Conservation (phyloP, 148 eudicot genomes). For the Arbutus unedo region DNA sequence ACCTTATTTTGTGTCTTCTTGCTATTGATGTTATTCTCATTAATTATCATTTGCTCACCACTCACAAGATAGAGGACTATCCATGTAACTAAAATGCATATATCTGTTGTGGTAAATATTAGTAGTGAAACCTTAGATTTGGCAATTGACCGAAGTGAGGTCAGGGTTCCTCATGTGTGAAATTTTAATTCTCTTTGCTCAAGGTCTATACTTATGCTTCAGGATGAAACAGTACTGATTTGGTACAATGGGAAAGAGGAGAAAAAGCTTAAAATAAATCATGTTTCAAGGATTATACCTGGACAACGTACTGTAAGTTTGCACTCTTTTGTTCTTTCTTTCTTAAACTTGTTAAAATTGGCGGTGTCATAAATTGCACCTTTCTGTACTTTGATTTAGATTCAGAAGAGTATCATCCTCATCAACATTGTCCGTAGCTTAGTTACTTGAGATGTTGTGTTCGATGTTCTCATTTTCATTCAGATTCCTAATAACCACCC, state of each 20-base stretch:
- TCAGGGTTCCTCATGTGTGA: neutral
- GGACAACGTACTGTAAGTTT: constrained; percentile 78
- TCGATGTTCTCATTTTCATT: neutral
- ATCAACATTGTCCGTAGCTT: neutral
- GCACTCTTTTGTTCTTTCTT: neutral
- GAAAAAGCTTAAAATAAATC: constrained; percentile 59
- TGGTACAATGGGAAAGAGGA: constrained; percentile 71
- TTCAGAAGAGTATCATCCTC: neutral
- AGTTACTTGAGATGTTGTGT: neutral
- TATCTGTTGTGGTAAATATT: neutral
- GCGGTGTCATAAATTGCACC: neutral
- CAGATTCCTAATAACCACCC: neutral
- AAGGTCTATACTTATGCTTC: constrained; percentile 23
- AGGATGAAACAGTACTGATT: constrained; percentile 68
- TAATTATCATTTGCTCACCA: neutral
- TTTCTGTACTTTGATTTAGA: neutral
- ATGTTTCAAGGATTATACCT: constrained; percentile 67
- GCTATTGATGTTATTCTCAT: neutral
- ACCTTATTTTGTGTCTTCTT: neutral
- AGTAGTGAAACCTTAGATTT: neutral
- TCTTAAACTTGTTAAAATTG: neutral
- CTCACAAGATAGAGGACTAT: constrained; percentile 3
- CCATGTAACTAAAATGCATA: neutral
- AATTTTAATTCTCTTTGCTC: no score
- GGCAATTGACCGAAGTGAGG: neutral